Evolutionary conservation across 1,139 yeast genomes (phyloP).

Genomic region (Hansenula sp.): DNA sequence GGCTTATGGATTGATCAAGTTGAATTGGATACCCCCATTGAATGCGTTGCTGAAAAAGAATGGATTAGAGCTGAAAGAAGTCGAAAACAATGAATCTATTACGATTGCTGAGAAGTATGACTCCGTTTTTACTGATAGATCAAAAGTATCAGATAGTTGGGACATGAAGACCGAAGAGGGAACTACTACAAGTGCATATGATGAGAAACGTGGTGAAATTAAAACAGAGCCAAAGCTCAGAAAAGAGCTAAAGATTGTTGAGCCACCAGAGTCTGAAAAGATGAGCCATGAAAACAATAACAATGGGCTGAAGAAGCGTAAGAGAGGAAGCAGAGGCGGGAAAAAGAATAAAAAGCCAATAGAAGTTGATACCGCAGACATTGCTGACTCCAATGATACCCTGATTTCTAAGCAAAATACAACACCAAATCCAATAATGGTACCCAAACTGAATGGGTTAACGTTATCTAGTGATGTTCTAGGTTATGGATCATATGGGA

Average conservation of each 20-base stretch:
- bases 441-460: slow-evolving; percentile 39
- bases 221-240: slow-evolving; percentile 8
- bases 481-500: slow-evolving; percentile 97
- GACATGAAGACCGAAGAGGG: slow-evolving; percentile 1
- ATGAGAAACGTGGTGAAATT: neutral
- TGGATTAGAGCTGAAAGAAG: slow-evolving; percentile 26
- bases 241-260: slow-evolving; percentile 19
- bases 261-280: slow-evolving; percentile 16
- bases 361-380: slow-evolving; percentile 19
- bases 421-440: slow-evolving; percentile 12
- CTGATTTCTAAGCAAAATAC: neutral
- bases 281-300: slow-evolving; percentile 9
- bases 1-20: slow-evolving; percentile 32
- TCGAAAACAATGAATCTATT: slow-evolving; percentile 7
- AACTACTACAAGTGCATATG: no score
- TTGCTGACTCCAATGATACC: slow-evolving; percentile 8
- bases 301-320: slow-evolving; percentile 46
- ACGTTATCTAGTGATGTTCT: slow-evolving; percentile 67
- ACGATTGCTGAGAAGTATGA: neutral
- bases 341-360: slow-evolving; percentile 43
- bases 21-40: slow-evolving; percentile 38
- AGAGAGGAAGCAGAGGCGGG: slow-evolving; percentile 88
- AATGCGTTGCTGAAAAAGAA: slow-evolving; percentile 26
- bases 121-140: slow-evolving; percentile 1
- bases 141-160: neutral